These are phyloP conservation scores for Podospora pseudocomata DNA, from an alignment of 495 filamentous ascomycete genomes.

Conservation along the genomic window DNA sequence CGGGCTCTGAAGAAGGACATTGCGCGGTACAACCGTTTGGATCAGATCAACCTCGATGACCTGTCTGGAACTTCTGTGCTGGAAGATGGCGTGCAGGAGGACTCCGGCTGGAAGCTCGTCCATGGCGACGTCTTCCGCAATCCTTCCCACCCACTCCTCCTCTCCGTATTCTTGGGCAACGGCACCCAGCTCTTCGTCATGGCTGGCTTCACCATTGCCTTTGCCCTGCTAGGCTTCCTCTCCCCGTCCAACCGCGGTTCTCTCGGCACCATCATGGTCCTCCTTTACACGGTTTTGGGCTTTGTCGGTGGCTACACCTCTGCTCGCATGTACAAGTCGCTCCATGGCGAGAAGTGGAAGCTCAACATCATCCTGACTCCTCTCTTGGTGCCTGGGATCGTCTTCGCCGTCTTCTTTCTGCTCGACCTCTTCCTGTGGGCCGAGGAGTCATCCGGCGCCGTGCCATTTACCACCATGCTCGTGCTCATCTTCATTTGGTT, in stretches of 20 bases:
- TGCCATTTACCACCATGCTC: constrained; percentile 95
- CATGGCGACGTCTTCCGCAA: constrained; percentile 96
- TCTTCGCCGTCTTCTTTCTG: constrained; percentile 87
- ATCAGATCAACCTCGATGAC: constrained; percentile 81
- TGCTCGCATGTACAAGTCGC: constrained; percentile 83
- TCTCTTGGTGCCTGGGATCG: constrained; percentile 75
- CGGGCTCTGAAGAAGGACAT: constrained; percentile 90
- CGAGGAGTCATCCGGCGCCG: constrained; percentile 82
- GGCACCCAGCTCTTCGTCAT: constrained; percentile 96
- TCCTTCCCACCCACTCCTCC: constrained; percentile 73
- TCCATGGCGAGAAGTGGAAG: constrained; percentile 91
- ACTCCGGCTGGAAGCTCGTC: constrained; percentile 97
- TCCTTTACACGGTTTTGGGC: constrained; percentile 89
- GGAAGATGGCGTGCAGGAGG: constrained; percentile 94
- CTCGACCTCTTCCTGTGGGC: constrained; percentile 96
- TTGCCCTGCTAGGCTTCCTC: constrained; percentile 89
- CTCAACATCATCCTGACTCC: constrained; percentile 86
- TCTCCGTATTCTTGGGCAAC: constrained; percentile 87
- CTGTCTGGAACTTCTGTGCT: constrained; percentile 68
- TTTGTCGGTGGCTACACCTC: constrained; percentile 92
- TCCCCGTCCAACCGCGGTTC: constrained; percentile 94
- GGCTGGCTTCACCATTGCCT: constrained; percentile 89
- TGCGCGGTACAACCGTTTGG: constrained; percentile 88
- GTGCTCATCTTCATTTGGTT: constrained; percentile 94
- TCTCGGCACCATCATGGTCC: constrained; percentile 82